Evolutionary conservation across 257 asterid genomes (phyloP).

Genomic region (Salvia splendens): DNA sequence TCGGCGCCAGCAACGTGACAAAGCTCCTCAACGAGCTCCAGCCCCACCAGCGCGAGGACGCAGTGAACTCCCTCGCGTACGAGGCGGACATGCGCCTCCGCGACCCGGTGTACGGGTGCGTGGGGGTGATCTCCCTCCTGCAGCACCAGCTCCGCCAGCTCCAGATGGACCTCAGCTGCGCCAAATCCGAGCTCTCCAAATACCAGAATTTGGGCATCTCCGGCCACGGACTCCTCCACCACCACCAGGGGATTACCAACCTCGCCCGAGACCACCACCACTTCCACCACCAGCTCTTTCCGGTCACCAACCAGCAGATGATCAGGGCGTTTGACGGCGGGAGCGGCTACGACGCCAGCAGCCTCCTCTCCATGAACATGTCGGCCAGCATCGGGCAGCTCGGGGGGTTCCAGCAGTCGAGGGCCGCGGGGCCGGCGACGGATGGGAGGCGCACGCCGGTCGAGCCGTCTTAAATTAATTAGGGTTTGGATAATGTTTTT

Average conservation of each 20-base stretch:
- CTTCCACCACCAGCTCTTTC: slow-evolving; percentile 62
- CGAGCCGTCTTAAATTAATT: slow-evolving; percentile 57
- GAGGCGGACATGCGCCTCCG: slow-evolving; percentile 83
- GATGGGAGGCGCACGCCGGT: slow-evolving; percentile 86
- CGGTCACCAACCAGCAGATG: slow-evolving; percentile 56
- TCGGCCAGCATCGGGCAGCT: slow-evolving; percentile 63
- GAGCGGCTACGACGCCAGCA: slow-evolving; percentile 62
- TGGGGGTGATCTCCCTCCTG: slow-evolving; percentile 76
- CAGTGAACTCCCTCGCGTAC: slow-evolving; percentile 67
- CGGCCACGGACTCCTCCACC: slow-evolving; percentile 43
- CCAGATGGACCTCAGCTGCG: slow-evolving; percentile 71
- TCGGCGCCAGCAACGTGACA: slow-evolving; percentile 80
- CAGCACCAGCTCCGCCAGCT: slow-evolving; percentile 85
- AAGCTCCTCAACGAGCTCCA: slow-evolving; percentile 69
- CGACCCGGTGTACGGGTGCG: slow-evolving; percentile 80
- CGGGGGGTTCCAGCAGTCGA: slow-evolving; percentile 72
- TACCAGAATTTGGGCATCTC: slow-evolving; percentile 53
- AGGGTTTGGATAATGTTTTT: slow-evolving; percentile 35
- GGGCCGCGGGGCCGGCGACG: slow-evolving; percentile 58
- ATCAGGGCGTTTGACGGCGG: slow-evolving; percentile 45
- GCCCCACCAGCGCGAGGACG: slow-evolving; percentile 77
- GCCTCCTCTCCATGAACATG: slow-evolving; percentile 72
- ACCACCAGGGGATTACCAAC: slow-evolving; percentile 52
- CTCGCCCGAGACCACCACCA: slow-evolving; percentile 43
- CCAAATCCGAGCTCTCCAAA: slow-evolving; percentile 73